These are phyloP conservation scores for Beauveria caledonica DNA, from an alignment of 2,329 filamentous ascomycete species.

Conservation along the genomic window DNA sequence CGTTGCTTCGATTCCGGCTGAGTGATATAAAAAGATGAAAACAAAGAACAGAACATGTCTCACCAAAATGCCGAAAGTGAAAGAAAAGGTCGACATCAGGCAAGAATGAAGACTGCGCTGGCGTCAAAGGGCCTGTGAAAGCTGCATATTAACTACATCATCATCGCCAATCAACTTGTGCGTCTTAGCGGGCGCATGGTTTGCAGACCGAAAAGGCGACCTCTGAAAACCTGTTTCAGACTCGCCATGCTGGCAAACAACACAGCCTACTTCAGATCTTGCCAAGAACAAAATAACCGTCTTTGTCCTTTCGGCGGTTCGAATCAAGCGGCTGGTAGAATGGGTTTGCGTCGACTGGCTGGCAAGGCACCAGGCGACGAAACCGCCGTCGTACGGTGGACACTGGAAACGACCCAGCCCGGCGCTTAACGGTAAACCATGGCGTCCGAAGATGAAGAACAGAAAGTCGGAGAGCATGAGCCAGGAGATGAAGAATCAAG, in stretches of 20 bases:
- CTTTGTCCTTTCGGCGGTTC: background rate
- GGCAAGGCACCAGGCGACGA: background rate
- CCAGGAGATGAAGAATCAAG: background rate
- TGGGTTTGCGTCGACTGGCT: background rate
- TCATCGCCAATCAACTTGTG: constrained; percentile 2
- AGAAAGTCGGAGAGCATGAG: background rate
- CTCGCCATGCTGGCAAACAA: background rate
- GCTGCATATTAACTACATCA: constrained; percentile 2
- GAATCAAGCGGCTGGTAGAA: background rate
- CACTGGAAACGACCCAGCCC: background rate
- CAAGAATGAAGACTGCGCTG: background rate
- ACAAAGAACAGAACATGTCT: background rate
- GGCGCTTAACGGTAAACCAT: background rate
- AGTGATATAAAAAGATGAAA: background rate
- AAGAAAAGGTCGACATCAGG: background rate
- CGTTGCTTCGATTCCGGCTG: too few species aligned
- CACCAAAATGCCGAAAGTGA: background rate
- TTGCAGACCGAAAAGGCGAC: background rate
- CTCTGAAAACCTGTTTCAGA: background rate
- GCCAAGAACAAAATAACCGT: background rate
- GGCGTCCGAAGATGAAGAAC: background rate
- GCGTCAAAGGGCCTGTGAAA: background rate
- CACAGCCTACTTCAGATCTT: background rate
- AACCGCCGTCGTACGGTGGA: background rate
- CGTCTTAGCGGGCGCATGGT: background rate